phyloP scores from a whole-genome alignment of 2,329 filamentous ascomycete species.

The Fusarium sacchari region DNA sequence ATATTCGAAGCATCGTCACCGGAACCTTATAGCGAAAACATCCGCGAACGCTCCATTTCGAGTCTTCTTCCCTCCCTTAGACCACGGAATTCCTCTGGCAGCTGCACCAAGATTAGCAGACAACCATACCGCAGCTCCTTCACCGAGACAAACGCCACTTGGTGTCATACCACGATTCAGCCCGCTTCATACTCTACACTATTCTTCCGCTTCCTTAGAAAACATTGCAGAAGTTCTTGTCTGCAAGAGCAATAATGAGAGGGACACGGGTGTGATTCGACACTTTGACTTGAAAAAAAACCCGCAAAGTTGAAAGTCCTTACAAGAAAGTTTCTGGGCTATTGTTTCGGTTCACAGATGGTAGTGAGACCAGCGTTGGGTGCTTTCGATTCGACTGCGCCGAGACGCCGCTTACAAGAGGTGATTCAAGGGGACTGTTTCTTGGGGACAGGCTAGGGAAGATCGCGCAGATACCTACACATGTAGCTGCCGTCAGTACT shows the following conservation, averaged over 20 bases:
- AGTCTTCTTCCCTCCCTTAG: background rate
- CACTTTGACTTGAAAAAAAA: background rate
- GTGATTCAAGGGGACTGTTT: background rate
- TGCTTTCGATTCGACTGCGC: constrained; percentile 5
- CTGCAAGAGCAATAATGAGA: background rate
- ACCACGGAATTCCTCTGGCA: background rate
- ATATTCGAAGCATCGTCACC: background rate
- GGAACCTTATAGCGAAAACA: background rate
- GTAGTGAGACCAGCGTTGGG: constrained; percentile 1
- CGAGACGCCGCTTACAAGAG: background rate
- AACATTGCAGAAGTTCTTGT: background rate
- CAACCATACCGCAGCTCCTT: rapidly evolving
- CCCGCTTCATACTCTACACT: background rate
- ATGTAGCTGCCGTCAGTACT: background rate
- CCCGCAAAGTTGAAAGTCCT: background rate
- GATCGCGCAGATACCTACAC: background rate
- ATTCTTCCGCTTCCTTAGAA: background rate
- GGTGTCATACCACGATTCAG: background rate
- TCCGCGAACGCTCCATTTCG: background rate
- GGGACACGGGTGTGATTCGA: background rate
- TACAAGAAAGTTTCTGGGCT: background rate
- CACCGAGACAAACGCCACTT: background rate
- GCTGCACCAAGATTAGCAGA: background rate
- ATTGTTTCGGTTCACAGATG: background rate
- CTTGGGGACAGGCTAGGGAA: background rate